A percentile compares a stretch with the other conserved stretches of the same genome.
Conservation (phyloP, 2,329 filamentous ascomycete species). For the Ceratocystis cubensis region DNA sequence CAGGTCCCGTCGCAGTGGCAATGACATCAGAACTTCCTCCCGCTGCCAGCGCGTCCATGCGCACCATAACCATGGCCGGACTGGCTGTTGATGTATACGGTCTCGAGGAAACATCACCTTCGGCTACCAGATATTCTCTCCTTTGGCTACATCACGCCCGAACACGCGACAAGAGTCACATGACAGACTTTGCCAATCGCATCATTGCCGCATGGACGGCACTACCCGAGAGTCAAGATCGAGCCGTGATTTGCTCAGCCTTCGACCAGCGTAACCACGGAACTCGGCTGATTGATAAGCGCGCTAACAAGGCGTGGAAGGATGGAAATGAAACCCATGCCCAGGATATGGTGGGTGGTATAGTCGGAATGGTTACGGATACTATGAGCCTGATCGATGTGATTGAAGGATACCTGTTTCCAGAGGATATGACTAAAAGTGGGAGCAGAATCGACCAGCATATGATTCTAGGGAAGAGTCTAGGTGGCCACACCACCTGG, state of each 20-base stretch:
- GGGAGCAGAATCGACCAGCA: constrained; percentile 44
- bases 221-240: constrained; percentile 25
- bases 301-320: constrained; percentile 64
- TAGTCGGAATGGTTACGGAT: constrained; percentile 63
- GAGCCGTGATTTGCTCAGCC: constrained; percentile 63
- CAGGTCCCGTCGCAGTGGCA: background rate
- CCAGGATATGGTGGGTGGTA: constrained; percentile 78
- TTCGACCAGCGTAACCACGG: constrained; percentile 96
- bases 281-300: constrained; percentile 49
- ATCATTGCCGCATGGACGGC: constrained; percentile 57
- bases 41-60: constrained; percentile 45
- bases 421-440: constrained; percentile 30
- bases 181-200: constrained; percentile 61
- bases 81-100: constrained; percentile 72
- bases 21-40: constrained; percentile 8
- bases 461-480: constrained; percentile 65
- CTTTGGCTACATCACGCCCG: constrained; percentile 90
- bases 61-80: constrained; percentile 60
- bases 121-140: constrained; percentile 50
- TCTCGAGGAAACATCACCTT: constrained; percentile 51
- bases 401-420: constrained; percentile 62
- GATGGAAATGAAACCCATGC: constrained; percentile 70
- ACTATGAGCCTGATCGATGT: constrained; percentile 63
- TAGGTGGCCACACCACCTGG: constrained; percentile 84
- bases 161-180: constrained; percentile 54